phyloP scores from a whole-genome alignment of 305 asterid genomes.

The Rubia balearica region DNA sequence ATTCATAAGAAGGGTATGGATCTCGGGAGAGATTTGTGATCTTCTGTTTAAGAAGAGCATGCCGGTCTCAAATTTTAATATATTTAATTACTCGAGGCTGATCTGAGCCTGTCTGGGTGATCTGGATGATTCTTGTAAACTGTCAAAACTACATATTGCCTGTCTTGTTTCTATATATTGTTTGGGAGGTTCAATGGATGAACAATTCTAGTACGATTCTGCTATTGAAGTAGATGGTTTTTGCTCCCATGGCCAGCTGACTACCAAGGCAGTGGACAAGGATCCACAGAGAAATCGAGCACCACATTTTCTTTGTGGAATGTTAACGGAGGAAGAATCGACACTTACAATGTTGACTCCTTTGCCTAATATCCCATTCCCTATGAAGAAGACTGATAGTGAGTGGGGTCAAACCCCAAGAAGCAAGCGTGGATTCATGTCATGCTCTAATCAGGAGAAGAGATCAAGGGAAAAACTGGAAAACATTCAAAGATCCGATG shows the following conservation, averaged over 20 bases:
- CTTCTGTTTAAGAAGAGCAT: background rate
- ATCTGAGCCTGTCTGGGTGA: background rate
- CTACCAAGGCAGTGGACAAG: conserved; percentile 45
- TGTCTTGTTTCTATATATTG: background rate
- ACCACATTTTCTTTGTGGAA: conserved; percentile 71
- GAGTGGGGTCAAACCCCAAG: conserved; percentile 30
- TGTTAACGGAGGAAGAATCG: conserved; percentile 54
- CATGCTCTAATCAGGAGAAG: conserved; percentile 33
- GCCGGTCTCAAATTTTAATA: background rate
- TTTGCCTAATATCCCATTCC: conserved; percentile 31
- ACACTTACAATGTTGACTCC: conserved; percentile 45
- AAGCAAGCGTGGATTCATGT: conserved; percentile 35
- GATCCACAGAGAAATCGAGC: conserved; percentile 52
- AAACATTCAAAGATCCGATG: conserved; percentile 11
- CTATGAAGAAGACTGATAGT: conserved; percentile 24
- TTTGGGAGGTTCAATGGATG: background rate
- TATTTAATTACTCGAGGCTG: background rate
- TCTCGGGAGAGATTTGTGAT: background rate
- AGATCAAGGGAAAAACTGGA: conserved; percentile 23
- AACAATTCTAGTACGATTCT: background rate
- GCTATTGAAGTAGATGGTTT: background rate
- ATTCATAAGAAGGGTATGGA: background rate
- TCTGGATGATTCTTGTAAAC: background rate
- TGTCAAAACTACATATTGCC: background rate
- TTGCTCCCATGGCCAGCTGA: conserved; percentile 37